Conservation (phyloP, 2,329 filamentous ascomycete genomes). For the Paraphaeosphaeria sporulosa region DNA sequence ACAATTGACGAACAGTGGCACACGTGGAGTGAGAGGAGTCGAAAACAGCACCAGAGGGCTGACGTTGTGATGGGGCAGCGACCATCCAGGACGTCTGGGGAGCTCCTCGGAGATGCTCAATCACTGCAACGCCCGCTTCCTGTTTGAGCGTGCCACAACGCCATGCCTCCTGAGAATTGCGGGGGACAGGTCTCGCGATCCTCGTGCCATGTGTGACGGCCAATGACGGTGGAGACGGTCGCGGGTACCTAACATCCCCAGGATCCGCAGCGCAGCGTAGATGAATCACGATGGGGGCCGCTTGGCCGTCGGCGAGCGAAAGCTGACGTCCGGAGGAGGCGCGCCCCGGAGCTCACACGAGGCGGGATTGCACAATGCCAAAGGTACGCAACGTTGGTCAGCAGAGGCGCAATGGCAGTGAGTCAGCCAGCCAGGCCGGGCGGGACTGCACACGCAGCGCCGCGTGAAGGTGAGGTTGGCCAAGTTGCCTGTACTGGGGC, state of each 20-base stretch:
- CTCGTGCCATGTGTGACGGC: constrained; percentile 11
- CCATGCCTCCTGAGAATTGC: background rate
- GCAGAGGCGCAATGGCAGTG: background rate
- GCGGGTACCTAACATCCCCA: constrained; percentile 19
- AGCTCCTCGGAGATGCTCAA: constrained; percentile 43
- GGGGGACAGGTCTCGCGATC: constrained; percentile 10
- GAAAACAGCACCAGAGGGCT: too few species aligned
- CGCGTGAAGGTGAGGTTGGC: background rate
- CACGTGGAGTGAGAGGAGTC: constrained; percentile 4
- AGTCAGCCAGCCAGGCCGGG: background rate
- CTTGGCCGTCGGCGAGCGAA: constrained; percentile 22
- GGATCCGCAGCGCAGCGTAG: constrained; percentile 2
- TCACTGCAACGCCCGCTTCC: constrained; percentile 16
- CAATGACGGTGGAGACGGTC: constrained; percentile 19
- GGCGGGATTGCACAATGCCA: background rate
- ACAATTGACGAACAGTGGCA: constrained; percentile 29
- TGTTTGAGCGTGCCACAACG: constrained; percentile 22
- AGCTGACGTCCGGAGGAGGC: background rate
- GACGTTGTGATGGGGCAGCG: background rate
- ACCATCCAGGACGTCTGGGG: constrained; percentile 13
- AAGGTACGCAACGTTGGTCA: background rate
- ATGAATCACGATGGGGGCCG: constrained; percentile 2
- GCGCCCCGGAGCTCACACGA: background rate
- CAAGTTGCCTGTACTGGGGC: constrained; percentile 15
- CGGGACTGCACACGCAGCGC: background rate